A percentile compares a stretch with the other conserved stretches of the same genome.
phyloP scores from a whole-genome alignment of 768 basidiomycete genomes.

The Chiua virens region DNA sequence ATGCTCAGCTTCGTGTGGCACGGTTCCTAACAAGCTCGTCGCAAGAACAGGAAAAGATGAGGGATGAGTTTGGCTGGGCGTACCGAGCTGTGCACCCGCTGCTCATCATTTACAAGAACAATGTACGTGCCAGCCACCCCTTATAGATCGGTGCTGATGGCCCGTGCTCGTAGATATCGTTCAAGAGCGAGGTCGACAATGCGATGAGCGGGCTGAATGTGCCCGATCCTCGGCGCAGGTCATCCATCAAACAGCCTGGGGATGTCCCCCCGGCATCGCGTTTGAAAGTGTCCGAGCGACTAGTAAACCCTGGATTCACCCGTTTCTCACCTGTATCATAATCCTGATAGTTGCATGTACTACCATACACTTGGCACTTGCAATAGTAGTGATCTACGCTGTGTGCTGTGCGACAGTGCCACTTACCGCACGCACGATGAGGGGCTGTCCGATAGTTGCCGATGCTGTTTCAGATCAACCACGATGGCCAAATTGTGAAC shows the following conservation, averaged over 20 bases:
- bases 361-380: too few relatives aligned
- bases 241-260: too few relatives aligned
- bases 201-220: constrained; percentile 18
- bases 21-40: constrained; percentile 38
- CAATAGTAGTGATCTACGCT: not conserved
- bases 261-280: too few relatives aligned
- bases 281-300: not conserved
- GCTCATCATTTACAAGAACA: constrained; percentile 36
- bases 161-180: constrained; percentile 11
- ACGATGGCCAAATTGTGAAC: too few relatives aligned
- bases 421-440: not conserved
- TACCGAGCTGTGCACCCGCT: constrained; percentile 49
- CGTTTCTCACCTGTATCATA: constrained; percentile 24
- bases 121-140: constrained; percentile 34
- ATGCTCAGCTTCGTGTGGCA: constrained; percentile 48
- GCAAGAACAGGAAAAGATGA: constrained; percentile 44
- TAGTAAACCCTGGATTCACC: not conserved
- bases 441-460: constrained; percentile 1
- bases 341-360: too few relatives aligned
- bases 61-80: constrained; percentile 51
- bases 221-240: constrained; percentile 22
- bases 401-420: not conserved
- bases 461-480: too few relatives aligned
- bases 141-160: not conserved
- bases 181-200: constrained; percentile 22